Percentiles rank a stretch among this genome's conserved stretches.
phyloP scores from a whole-genome alignment of 2,329 filamentous ascomycete species.

The Phialophora tarda region DNA sequence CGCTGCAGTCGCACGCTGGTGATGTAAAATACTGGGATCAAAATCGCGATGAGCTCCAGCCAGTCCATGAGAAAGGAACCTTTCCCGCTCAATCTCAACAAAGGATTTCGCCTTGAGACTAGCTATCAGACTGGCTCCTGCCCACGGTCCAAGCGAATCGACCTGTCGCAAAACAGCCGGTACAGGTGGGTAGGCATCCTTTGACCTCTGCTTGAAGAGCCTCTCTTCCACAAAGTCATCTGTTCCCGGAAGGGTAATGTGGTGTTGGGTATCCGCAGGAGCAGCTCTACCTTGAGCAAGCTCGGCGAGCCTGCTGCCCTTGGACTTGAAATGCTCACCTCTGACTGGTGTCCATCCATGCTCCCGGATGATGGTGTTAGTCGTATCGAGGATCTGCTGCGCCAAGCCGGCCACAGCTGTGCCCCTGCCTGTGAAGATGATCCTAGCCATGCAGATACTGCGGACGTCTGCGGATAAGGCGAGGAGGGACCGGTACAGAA shows the following conservation, averaged over 20 bases:
- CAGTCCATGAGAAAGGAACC: conserved; percentile 60
- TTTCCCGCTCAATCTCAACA: conserved; percentile 68
- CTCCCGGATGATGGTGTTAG: conserved; percentile 67
- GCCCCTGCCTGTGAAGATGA: conserved; percentile 83
- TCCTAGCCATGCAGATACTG: conserved; percentile 83
- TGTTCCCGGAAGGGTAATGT: conserved; percentile 52
- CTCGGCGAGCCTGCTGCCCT: conserved; percentile 42
- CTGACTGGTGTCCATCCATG: conserved; percentile 79
- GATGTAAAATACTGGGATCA: conserved; percentile 47
- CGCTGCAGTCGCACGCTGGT: conserved; percentile 41
- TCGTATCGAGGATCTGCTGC: conserved; percentile 74
- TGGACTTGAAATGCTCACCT: conserved; percentile 57
- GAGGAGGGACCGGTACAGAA: conserved; percentile 78
- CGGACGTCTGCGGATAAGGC: conserved; percentile 81
- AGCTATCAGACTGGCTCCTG: conserved; percentile 66
- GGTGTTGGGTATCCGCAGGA: conserved; percentile 31
- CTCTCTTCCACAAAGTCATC: conserved; percentile 66
- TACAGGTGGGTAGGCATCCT: conserved; percentile 47
- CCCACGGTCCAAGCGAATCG: conserved; percentile 68
- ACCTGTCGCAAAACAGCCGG: conserved; percentile 58
- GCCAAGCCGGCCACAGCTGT: conserved; percentile 80
- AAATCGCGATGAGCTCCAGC: conserved; percentile 53
- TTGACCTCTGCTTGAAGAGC: conserved; percentile 56
- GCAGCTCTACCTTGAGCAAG: conserved; percentile 32
- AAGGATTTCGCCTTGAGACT: conserved; percentile 65